A percentile compares a stretch with the other conserved stretches of the same genome.
Conservation (phyloP, 257 asterid genomes). For the Solanum sejunctum region DNA sequence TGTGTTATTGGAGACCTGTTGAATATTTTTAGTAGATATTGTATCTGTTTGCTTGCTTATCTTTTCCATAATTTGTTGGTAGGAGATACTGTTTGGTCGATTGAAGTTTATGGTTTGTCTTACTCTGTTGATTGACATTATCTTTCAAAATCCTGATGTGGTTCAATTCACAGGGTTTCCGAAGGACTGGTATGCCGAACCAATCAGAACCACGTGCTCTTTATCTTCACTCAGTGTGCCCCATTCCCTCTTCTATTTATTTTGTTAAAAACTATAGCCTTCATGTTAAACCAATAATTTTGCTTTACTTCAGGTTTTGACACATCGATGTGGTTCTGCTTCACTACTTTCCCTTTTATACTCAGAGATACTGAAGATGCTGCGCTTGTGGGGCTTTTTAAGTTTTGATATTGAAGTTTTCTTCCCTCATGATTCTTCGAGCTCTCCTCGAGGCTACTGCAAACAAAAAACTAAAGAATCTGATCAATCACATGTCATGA, state of each 20-base stretch:
- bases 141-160: neutral
- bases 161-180: slow-evolving; percentile 54
- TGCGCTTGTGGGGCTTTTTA: slow-evolving; percentile 56
- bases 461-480: slow-evolving; percentile 60
- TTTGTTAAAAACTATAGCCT: neutral
- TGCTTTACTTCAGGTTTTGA: slow-evolving; percentile 47
- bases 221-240: slow-evolving; percentile 67
- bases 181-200: slow-evolving; percentile 30
- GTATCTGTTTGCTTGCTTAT: neutral
- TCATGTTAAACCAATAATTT: neutral
- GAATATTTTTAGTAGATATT: neutral
- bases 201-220: slow-evolving; percentile 68
- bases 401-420: slow-evolving; percentile 63
- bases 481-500: slow-evolving; percentile 50
- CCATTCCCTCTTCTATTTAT: slow-evolving; percentile 5
- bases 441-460: slow-evolving; percentile 59
- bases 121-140: neutral
- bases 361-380: slow-evolving; percentile 70
- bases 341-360: slow-evolving; percentile 62
- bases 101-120: neutral
- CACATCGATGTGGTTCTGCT: slow-evolving; percentile 77
- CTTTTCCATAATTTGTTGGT: neutral
- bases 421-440: slow-evolving; percentile 54
- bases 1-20: neutral
- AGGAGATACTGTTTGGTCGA: neutral